Base-by-base conservation (phyloP, 2,329 filamentous ascomycete species). In the Sarocladium brachiariae region DNA sequence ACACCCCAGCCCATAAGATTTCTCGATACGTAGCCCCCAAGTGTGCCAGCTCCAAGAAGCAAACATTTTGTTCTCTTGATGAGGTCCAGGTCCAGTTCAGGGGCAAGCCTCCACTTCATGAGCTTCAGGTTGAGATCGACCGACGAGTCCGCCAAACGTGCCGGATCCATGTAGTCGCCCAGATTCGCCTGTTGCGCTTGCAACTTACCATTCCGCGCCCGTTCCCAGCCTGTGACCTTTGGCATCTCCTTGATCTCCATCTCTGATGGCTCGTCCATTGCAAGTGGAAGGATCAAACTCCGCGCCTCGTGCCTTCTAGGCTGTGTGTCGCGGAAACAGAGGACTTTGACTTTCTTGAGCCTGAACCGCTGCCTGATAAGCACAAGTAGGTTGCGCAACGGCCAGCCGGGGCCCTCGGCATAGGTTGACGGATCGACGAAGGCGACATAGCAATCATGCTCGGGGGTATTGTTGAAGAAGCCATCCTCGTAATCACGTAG, bases 51-150 rank as follows among this genome's bases (percentile, higher is more conserved):
- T 4, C 93, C 93, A 1, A 99, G 80, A 2, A 99, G 73, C 14
- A 99, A 77, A 63, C 93, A 99, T 62, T 84, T 95, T 3, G 89
- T 92, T 52, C 85, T 80, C 63, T 96, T 96, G 63, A 97, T 91
- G 25, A 80, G 80, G 25, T 96, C 90, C 9, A 99, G 79, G 63
- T 97, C 80, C 35, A 99, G 78, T 48, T 84, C 84, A 0, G 93
- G 93, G 7, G 90, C 89, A 60, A 99, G 89, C 34, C 93, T 84
- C 93, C 93, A 99, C 70, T 96, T 99, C 84, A 99, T 99, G 52
- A 99, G 77, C 69, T 97, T 97, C 53, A 97, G 75, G 62, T 99
- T 99, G 52, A 99, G 77, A 62, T 99, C 93, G 9, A 97, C 92
- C 1, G 91, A 90, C 64, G 95, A 90, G 63, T 97, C 91, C 19